These are phyloP conservation scores for Orbilia ellipsospora DNA, from an alignment of 2,329 filamentous ascomycete genomes.

Conservation along the genomic window DNA sequence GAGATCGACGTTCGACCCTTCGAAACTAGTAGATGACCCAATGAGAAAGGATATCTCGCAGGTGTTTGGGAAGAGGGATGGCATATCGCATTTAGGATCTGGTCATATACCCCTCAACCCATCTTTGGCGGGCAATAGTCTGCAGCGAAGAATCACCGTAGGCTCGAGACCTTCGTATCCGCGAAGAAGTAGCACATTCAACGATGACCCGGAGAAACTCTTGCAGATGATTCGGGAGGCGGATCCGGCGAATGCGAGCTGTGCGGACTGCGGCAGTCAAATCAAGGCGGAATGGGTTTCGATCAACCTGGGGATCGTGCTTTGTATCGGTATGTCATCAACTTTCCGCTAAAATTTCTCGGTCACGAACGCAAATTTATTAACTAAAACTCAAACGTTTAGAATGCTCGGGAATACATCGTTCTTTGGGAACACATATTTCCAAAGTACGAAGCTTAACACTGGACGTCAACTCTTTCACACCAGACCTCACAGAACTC, in stretches of 20 bases:
- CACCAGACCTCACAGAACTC: conserved; percentile 94
- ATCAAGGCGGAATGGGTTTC: conserved; percentile 98
- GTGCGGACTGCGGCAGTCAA: conserved; percentile 91
- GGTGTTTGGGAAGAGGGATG: conserved; percentile 61
- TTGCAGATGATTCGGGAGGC: conserved; percentile 87
- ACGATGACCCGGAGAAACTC: conserved; percentile 85
- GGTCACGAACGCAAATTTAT: too few species aligned
- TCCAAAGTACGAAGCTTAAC: conserved; percentile 96
- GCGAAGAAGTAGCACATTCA: conserved; percentile 76
- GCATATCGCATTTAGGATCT: conserved; percentile 62
- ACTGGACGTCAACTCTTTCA: conserved; percentile 94
- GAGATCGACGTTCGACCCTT: conserved; percentile 64
- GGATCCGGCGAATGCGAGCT: conserved; percentile 92
- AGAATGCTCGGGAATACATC: conserved; percentile 96
- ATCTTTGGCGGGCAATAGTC: conserved; percentile 67
- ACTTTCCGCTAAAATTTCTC: background rate
- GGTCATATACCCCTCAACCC: conserved; percentile 49
- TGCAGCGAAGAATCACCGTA: conserved; percentile 87
- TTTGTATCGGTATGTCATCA: conserved; percentile 69
- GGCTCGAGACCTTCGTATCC: conserved; percentile 83
- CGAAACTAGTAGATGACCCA: conserved; percentile 57
- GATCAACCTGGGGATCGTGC: conserved; percentile 93
- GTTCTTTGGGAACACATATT: conserved; percentile 95
- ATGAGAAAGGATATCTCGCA: conserved; percentile 52
- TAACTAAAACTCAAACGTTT: background rate